A percentile compares a stretch with the other conserved stretches of the same genome.
These are phyloP conservation scores for Curvularia lunata DNA, from an alignment of 2,329 filamentous ascomycete species.

Conservation along the genomic window DNA sequence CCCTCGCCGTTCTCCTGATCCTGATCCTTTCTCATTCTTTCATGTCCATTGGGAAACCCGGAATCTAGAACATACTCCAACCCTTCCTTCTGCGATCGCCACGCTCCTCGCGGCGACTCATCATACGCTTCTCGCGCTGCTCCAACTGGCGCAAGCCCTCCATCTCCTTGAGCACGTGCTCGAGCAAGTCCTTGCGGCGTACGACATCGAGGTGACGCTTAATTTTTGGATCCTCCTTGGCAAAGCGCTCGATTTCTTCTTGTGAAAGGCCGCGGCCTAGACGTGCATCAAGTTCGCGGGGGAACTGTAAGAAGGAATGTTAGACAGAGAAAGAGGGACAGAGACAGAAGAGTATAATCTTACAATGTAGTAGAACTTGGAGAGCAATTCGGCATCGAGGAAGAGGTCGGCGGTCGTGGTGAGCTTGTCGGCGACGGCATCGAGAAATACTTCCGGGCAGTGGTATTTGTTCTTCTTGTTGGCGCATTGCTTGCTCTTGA, in stretches of 20 bases:
- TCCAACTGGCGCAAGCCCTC: constrained; percentile 87
- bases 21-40: neutral
- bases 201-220: constrained; percentile 90
- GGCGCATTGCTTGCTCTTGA: constrained; percentile 89
- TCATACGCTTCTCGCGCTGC: constrained; percentile 67
- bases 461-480: constrained; percentile 89
- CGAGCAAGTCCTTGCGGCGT: constrained; percentile 86
- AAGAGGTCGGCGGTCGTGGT: constrained; percentile 95
- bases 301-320: constrained; percentile 64
- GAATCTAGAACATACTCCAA: constrained; percentile 41
- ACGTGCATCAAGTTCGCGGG: constrained; percentile 84
- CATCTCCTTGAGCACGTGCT: constrained; percentile 95
- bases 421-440: constrained; percentile 93
- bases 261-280: constrained; percentile 81
- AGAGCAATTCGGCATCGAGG: constrained; percentile 93
- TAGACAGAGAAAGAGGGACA: neutral
- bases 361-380: constrained; percentile 92
- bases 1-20: neutral
- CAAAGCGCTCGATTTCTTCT: constrained; percentile 85
- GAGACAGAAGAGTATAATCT: constrained; percentile 10
- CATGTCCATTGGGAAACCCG: too few species aligned
- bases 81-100: constrained; percentile 37
- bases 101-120: constrained; percentile 28
- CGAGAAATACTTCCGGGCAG: constrained; percentile 97
- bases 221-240: constrained; percentile 90